Evolutionary conservation across 2,329 filamentous ascomycete species (phyloP), one percentile per base, ranked within the genome.

Genomic region (Zymoseptoria passerinii): DNA sequence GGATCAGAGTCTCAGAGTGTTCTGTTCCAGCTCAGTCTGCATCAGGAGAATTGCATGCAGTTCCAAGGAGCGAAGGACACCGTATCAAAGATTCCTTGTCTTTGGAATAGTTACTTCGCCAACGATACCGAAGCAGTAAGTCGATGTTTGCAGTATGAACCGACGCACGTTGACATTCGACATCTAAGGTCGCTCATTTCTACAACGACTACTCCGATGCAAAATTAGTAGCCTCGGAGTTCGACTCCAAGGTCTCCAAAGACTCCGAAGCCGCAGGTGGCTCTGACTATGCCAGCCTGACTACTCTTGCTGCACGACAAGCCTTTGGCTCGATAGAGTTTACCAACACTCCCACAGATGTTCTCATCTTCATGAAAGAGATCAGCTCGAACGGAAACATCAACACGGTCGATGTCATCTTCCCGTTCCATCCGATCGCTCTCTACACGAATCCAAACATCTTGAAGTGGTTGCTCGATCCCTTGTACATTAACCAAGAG

Each of bases 341-440:
- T 18, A 75, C 75, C 29, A 80, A 78, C 29, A 80, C 76, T 0
- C 59, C 73, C 1, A 71, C 77, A 10, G 76, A 77, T 27, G 73
- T 72, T 18, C 79, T 78, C 54, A 64, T 77, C 10, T 84, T 84
- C 68, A 71, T 83, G 60, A 84, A 84, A 65, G 81, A 84, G 61
- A 84, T 84, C 19, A 81, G 78, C 2, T 68, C 65, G 6, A 69
- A 73, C 50, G 70, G 71, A 8, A 71, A 73, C 53, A 64, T 70
- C 51, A 68, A 71, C 29, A 71, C 69, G 7, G 70, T 70, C 8
- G 70, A 72, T 60, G 68, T 72, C 23, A 72, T 71, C 50, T 72
- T 70, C 58, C 71, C 71, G 2, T 68, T 68, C 54, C 65, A 68
- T 16, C 69, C 69, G 1, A 70, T 73, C 44, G 61, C 66, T n/a